Base-by-base conservation (phyloP, 306 rosid species). In the Ammopiptanthus mongolicus region DNA sequence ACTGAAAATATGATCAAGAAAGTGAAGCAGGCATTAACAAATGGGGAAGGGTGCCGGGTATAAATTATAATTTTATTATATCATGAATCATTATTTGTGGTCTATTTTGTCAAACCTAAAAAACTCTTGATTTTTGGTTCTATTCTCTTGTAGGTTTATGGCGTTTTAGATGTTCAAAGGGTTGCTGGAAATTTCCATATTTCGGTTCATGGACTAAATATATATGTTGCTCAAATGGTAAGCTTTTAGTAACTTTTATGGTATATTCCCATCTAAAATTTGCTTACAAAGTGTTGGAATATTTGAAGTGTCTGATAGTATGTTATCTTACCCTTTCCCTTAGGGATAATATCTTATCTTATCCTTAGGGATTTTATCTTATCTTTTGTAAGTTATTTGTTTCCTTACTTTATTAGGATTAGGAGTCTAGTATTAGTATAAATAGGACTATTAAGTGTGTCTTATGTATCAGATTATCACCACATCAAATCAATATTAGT, bases 151-250 rank as follows among this genome's bases (percentile, higher is more conserved):
- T 87, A 91, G 97, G 90, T 91, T 84, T 91, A 80, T 77, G 97
- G 97, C 41, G 88, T 83, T 83, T 83, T 91, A 78, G 91, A 91
- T 82, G 97, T 91, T 74, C 93, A 91, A 76, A 84, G 97, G 71
- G 93, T 88, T 71, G 97, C 97, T 62, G 97, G 97, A 58, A 91
- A 91, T 77, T 91, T 91, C 61, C 97, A 91, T 76, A 78, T 88
- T 50, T 91, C 97, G 53, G 93, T 91, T 78, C 97, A 91, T 69
- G 97, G 97, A 37, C 78, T 91, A 19, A 91, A 91, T 78, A 88
- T 91, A 25, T 88, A 87, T 53, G 93, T 87, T 62, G 97, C 97
- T 12, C 90, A 91, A 81, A 87, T 84, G 93, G 97, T 91, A 44
- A 44, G 50, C 12, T 31, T 59, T 29, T 31, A 47, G 65, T 13